Evolutionary conservation across 371 early-diverging fungal genomes (phyloP).

Genomic region (Lichtheimia hyalospora): DNA sequence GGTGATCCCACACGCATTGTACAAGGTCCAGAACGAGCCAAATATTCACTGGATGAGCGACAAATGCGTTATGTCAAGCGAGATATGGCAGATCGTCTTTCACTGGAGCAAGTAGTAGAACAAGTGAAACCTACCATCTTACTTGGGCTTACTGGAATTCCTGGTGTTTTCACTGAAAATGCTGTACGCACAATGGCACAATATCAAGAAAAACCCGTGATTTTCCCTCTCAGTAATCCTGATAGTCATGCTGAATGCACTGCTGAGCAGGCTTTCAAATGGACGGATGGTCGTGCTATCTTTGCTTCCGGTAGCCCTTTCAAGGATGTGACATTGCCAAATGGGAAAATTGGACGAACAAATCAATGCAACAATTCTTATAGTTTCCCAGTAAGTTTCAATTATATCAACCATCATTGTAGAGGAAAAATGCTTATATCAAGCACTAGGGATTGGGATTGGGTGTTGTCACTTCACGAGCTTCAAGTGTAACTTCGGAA

Average conservation of each 20-base stretch:
- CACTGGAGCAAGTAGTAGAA: conserved; percentile 56
- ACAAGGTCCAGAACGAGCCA: conserved; percentile 15
- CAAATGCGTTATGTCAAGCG: conserved; percentile 56
- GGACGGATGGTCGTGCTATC: conserved; percentile 64
- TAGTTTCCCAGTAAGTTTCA: conserved; percentile 49
- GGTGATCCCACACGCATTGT: conserved; percentile 21
- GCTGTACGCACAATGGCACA: conserved; percentile 61
- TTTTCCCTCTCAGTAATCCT: conserved; percentile 69
- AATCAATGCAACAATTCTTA: conserved; percentile 69
- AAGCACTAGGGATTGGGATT: conserved; percentile 54
- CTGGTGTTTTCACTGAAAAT: conserved; percentile 60
- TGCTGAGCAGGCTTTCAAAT: conserved; percentile 61
- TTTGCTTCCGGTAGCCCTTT: conserved; percentile 68
- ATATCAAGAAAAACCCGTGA: conserved; percentile 56
- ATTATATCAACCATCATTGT: neutral
- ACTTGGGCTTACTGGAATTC: conserved; percentile 61
- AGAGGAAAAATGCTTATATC: neutral
- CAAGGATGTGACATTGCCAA: conserved; percentile 41
- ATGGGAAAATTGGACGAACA: conserved; percentile 52
- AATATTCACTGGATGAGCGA: conserved; percentile 42
- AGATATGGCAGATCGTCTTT: conserved; percentile 50
- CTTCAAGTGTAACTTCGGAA: conserved; percentile 52
- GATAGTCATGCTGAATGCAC: conserved; percentile 68
- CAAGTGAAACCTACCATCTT: conserved; percentile 63
- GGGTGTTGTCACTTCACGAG: conserved; percentile 57